Evolutionary conservation across 768 basidiomycete genomes (phyloP), one percentile per base, ranked within the genome.

Genomic region (Wakefieldia striispora): DNA sequence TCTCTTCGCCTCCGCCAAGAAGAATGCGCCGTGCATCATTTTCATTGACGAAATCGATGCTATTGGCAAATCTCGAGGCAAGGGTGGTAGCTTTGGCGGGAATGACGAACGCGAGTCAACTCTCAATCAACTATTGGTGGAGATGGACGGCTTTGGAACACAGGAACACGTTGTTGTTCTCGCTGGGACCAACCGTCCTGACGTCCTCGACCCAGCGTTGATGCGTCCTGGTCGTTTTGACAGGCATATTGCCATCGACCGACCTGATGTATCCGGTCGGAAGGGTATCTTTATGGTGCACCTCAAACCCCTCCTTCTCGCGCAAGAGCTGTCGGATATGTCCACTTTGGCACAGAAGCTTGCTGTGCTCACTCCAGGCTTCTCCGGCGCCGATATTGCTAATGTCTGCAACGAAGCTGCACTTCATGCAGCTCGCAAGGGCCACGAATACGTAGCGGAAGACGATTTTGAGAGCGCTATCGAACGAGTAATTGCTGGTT

Each of bases 111-210:
- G 97, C 26, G 97, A 99, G 70, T 91, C 90, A 1, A 99, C 97
- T 24, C 81, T 99, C 50, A 98, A 98, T 67, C 95, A 99, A 70
- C 78, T 99, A 12, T 76, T 99, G 53, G 97, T 98, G 46, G 95
- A 99, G 74, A 98, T 99, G 97, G 97, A 99, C 67, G 97, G 97
- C 23, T 99, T 99, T 71, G 88, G 90, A 34, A 95, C 94, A n/a
- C 83, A 88, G 53, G 94, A 98, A 66, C 93, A 98, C 62, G 84
- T 99, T 51, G 95, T 98, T 43, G 87, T 99, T 16, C 80, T 99
- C 41, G 91, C 97, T 0, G 97, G 97, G 50, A 99, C 97, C 17
- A 99, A 99, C 72, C 74, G 97, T 57, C 89, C 94, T 8, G 97
- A 99, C 64, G 95, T 98, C 23, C 86, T 99, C 44, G 97, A 99